phyloP scores from a whole-genome alignment of 129 eudicot species.

The Flaveria robusta region DNA sequence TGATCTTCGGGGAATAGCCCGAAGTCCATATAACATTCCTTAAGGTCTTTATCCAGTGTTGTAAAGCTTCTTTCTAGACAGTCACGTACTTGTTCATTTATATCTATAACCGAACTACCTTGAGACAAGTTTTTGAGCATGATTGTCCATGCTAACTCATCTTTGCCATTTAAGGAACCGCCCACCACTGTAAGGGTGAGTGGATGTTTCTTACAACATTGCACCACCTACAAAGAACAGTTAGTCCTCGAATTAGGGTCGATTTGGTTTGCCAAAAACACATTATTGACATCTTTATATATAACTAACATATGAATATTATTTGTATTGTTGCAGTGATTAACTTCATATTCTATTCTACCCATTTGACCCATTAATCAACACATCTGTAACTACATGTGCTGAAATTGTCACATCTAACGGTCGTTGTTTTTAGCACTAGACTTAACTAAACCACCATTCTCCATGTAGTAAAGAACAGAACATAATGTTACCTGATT shows the following conservation, averaged over 20 bases:
- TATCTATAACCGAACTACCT: conserved; percentile 35
- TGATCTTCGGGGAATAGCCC: conserved; percentile 50
- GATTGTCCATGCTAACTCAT: conserved; percentile 33
- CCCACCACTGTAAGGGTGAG: conserved; percentile 51
- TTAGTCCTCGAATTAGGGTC: not conserved
- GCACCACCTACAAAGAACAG: conserved; percentile 32
- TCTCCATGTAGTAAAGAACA: not conserved
- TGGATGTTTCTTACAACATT: conserved; percentile 46
- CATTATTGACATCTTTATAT: not conserved
- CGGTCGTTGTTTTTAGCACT: not conserved
- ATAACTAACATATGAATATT: not conserved
- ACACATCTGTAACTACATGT: not conserved
- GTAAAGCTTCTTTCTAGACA: conserved; percentile 41
- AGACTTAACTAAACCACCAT: not conserved
- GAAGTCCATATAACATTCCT: conserved; percentile 44
- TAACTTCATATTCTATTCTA: not conserved
- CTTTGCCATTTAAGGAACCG: conserved; percentile 34
- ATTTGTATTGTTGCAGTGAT: not conserved
- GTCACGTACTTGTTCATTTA: conserved; percentile 20
- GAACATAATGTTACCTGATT: conserved; percentile 20
- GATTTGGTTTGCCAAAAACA: not conserved
- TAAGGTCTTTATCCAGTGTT: conserved; percentile 32
- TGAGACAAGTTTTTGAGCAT: conserved; percentile 21
- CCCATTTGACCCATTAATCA: not conserved
- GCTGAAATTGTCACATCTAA: not conserved